A percentile compares a stretch with the other conserved stretches of the same genome.
Evolutionary conservation across 768 basidiomycete species (phyloP).

Genomic region (Scleroderma citrinum): DNA sequence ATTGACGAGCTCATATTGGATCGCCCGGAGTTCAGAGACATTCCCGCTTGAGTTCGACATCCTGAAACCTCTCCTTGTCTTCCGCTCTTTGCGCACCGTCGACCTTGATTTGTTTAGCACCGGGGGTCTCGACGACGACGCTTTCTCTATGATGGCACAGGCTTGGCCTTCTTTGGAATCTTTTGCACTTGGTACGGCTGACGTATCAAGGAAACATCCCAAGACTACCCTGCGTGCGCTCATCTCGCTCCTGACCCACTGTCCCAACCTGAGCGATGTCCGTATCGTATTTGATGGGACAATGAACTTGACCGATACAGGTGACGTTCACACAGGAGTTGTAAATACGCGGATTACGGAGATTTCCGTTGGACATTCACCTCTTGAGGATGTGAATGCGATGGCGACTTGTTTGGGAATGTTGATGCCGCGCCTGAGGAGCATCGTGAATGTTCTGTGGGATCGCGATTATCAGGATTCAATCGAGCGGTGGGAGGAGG

Average conservation of each 20-base stretch:
- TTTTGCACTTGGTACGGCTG: slow-evolving; percentile 11
- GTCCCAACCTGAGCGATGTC: slow-evolving; percentile 13
- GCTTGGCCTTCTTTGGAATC: slow-evolving; percentile 4
- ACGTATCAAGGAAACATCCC: slow-evolving; percentile 13
- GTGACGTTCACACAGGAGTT: slow-evolving; percentile 4
- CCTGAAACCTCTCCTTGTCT: slow-evolving; percentile 10
- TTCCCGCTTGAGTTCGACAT: slow-evolving; percentile 14
- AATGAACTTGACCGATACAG: not conserved
- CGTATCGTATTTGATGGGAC: slow-evolving; percentile 19
- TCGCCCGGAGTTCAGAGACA: slow-evolving; percentile 16
- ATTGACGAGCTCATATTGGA: slow-evolving; percentile 25
- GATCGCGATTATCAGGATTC: slow-evolving; percentile 2
- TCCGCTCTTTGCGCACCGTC: slow-evolving; percentile 12
- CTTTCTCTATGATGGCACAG: slow-evolving; percentile 9
- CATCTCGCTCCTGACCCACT: slow-evolving; percentile 15
- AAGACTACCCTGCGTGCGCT: slow-evolving; percentile 14
- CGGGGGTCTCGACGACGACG: slow-evolving; percentile 15
- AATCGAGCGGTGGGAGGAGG: not conserved
- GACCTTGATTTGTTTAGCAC: slow-evolving; percentile 17
- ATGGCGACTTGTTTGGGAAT: slow-evolving; percentile 13
- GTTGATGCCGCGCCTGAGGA: slow-evolving; percentile 21
- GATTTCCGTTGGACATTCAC: slow-evolving; percentile 19
- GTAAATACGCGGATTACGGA: slow-evolving; percentile 12
- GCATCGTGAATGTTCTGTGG: slow-evolving; percentile 11
- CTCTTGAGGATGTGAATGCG: slow-evolving; percentile 10